Evolutionary conservation across 2,329 filamentous ascomycete genomes (phyloP).

Genomic region (Biscogniauxia marginata): DNA sequence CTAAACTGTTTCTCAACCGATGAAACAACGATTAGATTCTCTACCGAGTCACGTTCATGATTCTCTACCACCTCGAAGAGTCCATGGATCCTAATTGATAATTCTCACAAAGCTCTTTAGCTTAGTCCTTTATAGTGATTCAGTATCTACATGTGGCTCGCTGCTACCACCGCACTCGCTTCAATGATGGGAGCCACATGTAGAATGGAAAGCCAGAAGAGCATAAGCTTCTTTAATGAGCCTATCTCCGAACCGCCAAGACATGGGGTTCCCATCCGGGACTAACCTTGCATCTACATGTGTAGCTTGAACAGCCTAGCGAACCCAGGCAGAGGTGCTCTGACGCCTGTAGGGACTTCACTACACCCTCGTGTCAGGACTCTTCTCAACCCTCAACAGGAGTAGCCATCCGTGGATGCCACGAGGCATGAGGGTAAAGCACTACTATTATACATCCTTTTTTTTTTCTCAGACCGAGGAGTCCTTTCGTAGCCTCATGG

Average conservation of each 20-base stretch:
- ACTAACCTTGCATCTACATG: conserved; percentile 10
- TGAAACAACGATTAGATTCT: not conserved
- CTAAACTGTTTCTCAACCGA: not conserved
- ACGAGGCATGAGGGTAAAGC: not conserved
- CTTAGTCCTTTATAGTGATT: not conserved
- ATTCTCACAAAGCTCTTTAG: not conserved
- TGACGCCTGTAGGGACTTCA: conserved; percentile 13
- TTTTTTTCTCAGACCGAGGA: not conserved
- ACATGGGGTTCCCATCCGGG: conserved; percentile 4
- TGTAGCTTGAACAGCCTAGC: not conserved
- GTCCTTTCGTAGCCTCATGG: no score
- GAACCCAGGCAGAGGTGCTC: conserved; percentile 13
- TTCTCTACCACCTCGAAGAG: not conserved
- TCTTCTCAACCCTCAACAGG: conserved; percentile 15
- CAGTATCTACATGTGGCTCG: not conserved
- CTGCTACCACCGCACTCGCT: no score
- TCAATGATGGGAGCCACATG: not conserved
- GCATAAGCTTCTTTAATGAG: conserved; percentile 18
- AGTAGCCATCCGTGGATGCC: conserved; percentile 5
- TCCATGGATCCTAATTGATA: not conserved
- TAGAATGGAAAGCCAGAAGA: not conserved
- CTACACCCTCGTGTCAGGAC: conserved; percentile 18
- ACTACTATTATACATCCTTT: not conserved
- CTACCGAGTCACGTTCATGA: not conserved
- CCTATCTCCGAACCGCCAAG: conserved; percentile 6